phyloP scores from a whole-genome alignment of 2,329 filamentous ascomycete species.

The Trichoderma lentiforme region DNA sequence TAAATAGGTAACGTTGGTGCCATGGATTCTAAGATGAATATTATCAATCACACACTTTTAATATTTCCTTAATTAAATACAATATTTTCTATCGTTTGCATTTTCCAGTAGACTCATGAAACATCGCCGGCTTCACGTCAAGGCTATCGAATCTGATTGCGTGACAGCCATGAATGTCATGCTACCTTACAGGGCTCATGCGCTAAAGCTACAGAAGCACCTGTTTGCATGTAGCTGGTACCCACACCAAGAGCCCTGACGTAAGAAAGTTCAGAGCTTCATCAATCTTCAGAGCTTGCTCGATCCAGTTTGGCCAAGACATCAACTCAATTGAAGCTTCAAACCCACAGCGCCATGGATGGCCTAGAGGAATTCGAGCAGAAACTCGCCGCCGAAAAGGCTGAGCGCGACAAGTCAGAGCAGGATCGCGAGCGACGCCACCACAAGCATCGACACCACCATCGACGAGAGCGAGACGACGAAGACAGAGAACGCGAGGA shows the following conservation, averaged over 20 bases:
- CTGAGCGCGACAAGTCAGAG: slow-evolving; percentile 47
- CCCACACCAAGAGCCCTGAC: background rate
- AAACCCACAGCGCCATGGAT: slow-evolving; percentile 38
- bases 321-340: background rate
- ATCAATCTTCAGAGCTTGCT: background rate
- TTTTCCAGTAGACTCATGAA: background rate
- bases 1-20: background rate
- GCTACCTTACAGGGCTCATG: background rate
- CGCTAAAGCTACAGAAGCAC: background rate
- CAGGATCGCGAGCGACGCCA: slow-evolving; percentile 43
- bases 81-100: background rate
- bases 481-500: slow-evolving; percentile 35
- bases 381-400: slow-evolving; percentile 64
- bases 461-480: slow-evolving; percentile 44
- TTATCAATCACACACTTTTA: background rate
- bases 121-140: background rate
- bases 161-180: background rate
- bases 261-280: background rate
- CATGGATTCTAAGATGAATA: background rate
- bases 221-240: background rate
- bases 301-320: background rate
- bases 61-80: background rate
- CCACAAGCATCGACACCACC: slow-evolving; percentile 45
- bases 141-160: background rate
- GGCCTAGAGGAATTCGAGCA: slow-evolving; percentile 74